Evolutionary conservation across 352 stramenopile species (phyloP).

Genomic region (Pythium rishiriense): DNA sequence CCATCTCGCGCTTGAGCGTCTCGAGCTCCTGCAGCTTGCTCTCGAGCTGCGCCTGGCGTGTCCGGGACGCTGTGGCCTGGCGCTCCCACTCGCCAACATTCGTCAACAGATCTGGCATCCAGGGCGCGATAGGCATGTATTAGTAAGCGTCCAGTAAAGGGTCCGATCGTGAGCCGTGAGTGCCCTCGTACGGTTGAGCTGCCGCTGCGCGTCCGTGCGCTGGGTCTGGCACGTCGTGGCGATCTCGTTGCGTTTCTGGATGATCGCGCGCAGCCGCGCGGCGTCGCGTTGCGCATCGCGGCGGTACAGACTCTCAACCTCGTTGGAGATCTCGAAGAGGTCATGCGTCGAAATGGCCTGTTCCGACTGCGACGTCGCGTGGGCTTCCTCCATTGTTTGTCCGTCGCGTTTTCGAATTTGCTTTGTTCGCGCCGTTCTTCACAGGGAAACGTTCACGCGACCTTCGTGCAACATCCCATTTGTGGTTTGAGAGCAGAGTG

Average conservation of each 20-base stretch:
- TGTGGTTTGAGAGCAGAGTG: constrained; percentile 7
- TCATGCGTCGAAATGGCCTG: constrained; percentile 57
- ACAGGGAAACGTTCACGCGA: constrained; percentile 13
- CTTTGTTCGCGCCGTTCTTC: constrained; percentile 8
- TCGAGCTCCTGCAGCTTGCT: constrained; percentile 67
- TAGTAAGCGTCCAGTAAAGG: background rate
- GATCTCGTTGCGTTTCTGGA: constrained; percentile 69
- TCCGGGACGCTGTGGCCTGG: constrained; percentile 41
- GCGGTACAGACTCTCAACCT: constrained; percentile 67
- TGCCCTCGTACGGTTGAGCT: constrained; percentile 49
- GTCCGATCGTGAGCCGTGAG: background rate
- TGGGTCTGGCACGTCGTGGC: constrained; percentile 39
- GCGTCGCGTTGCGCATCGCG: constrained; percentile 63
- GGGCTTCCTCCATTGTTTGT: constrained; percentile 26
- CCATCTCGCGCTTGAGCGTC: constrained; percentile 62
- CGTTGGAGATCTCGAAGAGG: constrained; percentile 64
- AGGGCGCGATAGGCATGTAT: constrained; percentile 1
- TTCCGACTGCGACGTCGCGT: constrained; percentile 9
- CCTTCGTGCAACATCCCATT: constrained; percentile 32
- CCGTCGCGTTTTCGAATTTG: constrained; percentile 8
- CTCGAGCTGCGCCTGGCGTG: constrained; percentile 54
- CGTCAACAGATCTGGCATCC: constrained; percentile 48
- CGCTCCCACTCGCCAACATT: constrained; percentile 73
- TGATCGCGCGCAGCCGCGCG: constrained; percentile 46
- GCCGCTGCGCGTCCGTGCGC: constrained; percentile 47